Percentiles rank a stretch among this genome's conserved stretches.
Evolutionary conservation across 352 stramenopile species (phyloP).

Genomic region (Phytophthora megakarya): DNA sequence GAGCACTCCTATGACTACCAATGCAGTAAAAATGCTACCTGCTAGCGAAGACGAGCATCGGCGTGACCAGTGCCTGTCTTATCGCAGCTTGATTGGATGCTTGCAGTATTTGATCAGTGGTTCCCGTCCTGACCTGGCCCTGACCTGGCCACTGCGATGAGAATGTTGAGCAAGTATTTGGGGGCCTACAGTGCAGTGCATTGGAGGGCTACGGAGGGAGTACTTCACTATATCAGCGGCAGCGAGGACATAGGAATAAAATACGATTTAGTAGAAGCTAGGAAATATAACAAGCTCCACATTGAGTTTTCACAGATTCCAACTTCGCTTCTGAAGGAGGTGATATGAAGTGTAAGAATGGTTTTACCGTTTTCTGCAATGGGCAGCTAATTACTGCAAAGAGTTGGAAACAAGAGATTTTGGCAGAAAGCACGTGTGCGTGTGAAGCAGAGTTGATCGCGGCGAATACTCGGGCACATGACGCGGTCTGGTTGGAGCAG

Average conservation of each 20-base stretch:
- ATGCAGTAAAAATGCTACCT: slow-evolving; percentile 4
- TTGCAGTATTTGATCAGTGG: slow-evolving; percentile 18
- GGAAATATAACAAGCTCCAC: slow-evolving; percentile 6
- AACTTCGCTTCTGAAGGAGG: slow-evolving; percentile 18
- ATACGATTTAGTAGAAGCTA: slow-evolving; percentile 3
- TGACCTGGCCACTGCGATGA: slow-evolving; percentile 3
- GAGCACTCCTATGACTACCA: slow-evolving; percentile 8
- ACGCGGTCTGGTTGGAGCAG: neutral
- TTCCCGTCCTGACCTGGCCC: slow-evolving; percentile 2
- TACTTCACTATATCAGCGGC: slow-evolving; percentile 14
- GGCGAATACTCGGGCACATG: neutral
- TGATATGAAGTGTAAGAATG: slow-evolving; percentile 20
- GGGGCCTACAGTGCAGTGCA: slow-evolving; percentile 2
- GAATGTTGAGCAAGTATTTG: slow-evolving; percentile 16
- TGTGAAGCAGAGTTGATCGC: slow-evolving; percentile 1
- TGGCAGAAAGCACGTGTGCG: slow-evolving; percentile 21
- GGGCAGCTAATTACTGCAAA: slow-evolving; percentile 18
- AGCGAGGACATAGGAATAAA: slow-evolving; percentile 6
- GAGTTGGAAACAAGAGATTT: slow-evolving; percentile 16
- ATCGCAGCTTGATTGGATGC: slow-evolving; percentile 13
- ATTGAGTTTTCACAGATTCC: slow-evolving; percentile 28
- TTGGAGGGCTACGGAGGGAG: slow-evolving; percentile 16
- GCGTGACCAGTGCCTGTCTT: neutral
- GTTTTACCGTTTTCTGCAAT: slow-evolving; percentile 22
- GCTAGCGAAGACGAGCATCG: slow-evolving; percentile 10